Evolutionary conservation across 148 eudicot genomes (phyloP), one percentile per base, ranked within the genome.

Genomic region (Polygonum aviculare): DNA sequence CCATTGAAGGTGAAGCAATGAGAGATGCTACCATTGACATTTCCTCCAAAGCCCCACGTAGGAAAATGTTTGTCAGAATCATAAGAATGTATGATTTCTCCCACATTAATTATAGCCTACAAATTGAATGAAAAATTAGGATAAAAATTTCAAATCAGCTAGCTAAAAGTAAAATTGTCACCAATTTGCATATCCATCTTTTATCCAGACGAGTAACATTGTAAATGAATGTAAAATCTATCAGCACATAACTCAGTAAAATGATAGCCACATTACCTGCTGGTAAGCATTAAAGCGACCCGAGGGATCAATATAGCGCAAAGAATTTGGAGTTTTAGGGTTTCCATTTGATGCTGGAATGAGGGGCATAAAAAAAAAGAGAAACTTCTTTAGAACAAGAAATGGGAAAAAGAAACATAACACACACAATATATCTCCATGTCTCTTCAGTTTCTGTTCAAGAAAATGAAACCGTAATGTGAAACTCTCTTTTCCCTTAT

Each of bases 41-140:
- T 72, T 65, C 90, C 90, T 62, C 98, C 98, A 76, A 95, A 95
- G 19, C 98, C 98, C 98, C 97, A 95, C 44, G 97, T 88, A 77
- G 96, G 89, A 83, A 90, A 95, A 69, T 81, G 88, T 75, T 82
- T 87, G 78, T 94, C 98, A 62, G 86, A 87, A 83, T 94, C 98
- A 75, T 94, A 92, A 80, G 90, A 92, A 69, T 92, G 97, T 74
- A 95, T 84, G 48, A 83, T 87, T 77, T 82, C 96, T 65, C 97
- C 98, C 74, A 95, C 94, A 79, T 89, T 94, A 88, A 77, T 80
- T 39, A 95, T 90, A 60, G 98, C 97, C 98, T 95, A 84, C n/a
- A n/a, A n/a, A n/a, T n/a, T n/a, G n/a, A n/a, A n/a, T n/a, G n/a
- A n/a, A n/a, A n/a, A n/a, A n/a, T n/a, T n/a, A n/a, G 38, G 69